phyloP scores from a whole-genome alignment of 169 alveolate genomes.

The Eimeria falciformis region DNA sequence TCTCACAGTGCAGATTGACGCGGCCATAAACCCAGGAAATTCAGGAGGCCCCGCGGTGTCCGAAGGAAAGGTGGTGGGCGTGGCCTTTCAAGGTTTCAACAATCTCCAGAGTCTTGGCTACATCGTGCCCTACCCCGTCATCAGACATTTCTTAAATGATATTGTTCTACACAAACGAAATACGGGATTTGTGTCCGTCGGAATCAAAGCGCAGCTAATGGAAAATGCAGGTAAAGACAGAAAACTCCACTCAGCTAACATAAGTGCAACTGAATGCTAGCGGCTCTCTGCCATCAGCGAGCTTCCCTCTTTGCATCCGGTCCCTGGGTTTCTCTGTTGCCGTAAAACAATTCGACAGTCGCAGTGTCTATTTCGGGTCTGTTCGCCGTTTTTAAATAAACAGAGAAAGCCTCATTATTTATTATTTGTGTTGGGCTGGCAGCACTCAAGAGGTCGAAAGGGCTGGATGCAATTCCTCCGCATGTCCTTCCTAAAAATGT shows the following conservation, averaged over 20 bases:
- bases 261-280: too few relatives aligned
- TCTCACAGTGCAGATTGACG: conserved; percentile 92
- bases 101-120: conserved; percentile 88
- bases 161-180: conserved; percentile 78
- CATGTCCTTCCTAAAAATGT: conserved; percentile 78
- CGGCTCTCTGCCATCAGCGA: too few relatives aligned
- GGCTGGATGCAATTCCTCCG: conserved; percentile 73
- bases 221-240: conserved; percentile 81
- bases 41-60: conserved; percentile 92
- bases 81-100: conserved; percentile 90
- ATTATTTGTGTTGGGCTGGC: conserved; percentile 24
- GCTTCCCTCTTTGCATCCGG: too few relatives aligned
- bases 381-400: too few relatives aligned
- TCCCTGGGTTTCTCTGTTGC: too few relatives aligned
- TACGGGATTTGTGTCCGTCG: conserved; percentile 88
- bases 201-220: conserved; percentile 84
- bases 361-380: too few relatives aligned
- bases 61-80: conserved; percentile 90
- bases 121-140: conserved; percentile 87
- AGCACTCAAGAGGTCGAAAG: conserved; percentile 80
- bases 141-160: conserved; percentile 85
- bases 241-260: conserved; percentile 55
- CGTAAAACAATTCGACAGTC: background rate
- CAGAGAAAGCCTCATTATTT: too few relatives aligned
- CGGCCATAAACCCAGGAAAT: conserved; percentile 93